phyloP scores from a whole-genome alignment of 1,284 basidiomycete species.

The Fomitiporia mediterranea region DNA sequence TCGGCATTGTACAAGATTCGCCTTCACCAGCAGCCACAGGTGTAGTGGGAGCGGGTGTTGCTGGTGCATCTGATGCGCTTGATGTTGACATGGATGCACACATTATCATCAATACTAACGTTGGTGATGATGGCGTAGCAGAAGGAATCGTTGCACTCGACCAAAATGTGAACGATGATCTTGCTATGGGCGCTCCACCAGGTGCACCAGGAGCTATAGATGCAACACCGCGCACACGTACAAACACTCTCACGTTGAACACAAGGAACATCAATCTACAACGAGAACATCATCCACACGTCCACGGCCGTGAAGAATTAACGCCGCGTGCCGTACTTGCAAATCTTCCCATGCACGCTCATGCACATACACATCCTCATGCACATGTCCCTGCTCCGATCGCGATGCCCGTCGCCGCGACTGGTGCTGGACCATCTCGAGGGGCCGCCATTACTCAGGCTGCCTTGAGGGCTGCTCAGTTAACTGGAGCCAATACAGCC shows the following conservation, averaged over 20 bases:
- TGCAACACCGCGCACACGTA: slow-evolving; percentile 38
- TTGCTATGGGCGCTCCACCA: slow-evolving; percentile 82
- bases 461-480: background rate
- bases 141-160: slow-evolving; percentile 69
- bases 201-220: slow-evolving; percentile 73
- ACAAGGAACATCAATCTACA: slow-evolving; percentile 12
- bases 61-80: slow-evolving; percentile 29
- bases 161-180: slow-evolving; percentile 59
- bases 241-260: slow-evolving; percentile 24
- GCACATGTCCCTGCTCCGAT: slow-evolving; percentile 12
- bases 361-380: background rate
- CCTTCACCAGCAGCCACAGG: slow-evolving; percentile 31
- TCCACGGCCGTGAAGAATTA: slow-evolving; percentile 21
- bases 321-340: slow-evolving; percentile 24
- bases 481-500: background rate
- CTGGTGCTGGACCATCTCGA: background rate
- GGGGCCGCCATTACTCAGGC: background rate
- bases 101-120: slow-evolving; percentile 56
- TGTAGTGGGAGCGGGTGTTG: slow-evolving; percentile 29
- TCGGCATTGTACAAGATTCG: slow-evolving; percentile 60
- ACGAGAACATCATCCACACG: slow-evolving; percentile 8
- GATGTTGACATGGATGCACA: slow-evolving; percentile 53
- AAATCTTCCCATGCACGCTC: slow-evolving; percentile 9
- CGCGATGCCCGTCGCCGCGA: slow-evolving; percentile 2
- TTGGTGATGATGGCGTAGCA: slow-evolving; percentile 44